Evolutionary conservation across 1,139 yeast genomes (phyloP), one percentile per base, ranked within the genome.

Genomic region (Nakaseomyces delphensis): DNA sequence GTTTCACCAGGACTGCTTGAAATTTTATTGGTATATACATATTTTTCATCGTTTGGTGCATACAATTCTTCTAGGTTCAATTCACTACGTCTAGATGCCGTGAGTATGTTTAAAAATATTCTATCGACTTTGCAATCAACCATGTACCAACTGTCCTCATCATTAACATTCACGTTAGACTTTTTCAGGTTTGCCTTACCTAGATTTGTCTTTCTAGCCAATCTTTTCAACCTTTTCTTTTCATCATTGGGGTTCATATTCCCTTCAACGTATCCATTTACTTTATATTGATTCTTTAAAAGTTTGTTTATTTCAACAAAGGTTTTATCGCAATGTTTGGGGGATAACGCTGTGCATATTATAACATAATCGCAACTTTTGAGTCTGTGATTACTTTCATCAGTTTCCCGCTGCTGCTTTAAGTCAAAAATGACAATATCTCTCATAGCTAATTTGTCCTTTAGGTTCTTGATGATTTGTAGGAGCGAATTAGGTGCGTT

Each of bases 291-390:
- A 10, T 64, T 62, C 51, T 79, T 79, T 30, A 78, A 48, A 52
- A 63, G 67, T 27, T 66, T 64, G 42, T 68, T 61, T 31, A 87
- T 64, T 51, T 79, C 81, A 15, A 67, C 65, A 1, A 85, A 78
- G 1, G 94, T 89, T 45, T 78, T 80, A 53, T 73, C 79, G 19
- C 86, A 66, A 63, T 89, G 97, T 48, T 76, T 79, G 36, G 77
- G 76, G 21, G 91, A 79, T 56, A 80, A 82, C 2, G 95, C 96
- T 0, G 93, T 74, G n/a, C 79, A 74, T 1, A 89, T 64, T 4
- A 87, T 64, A 66, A 83, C 74, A 53, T 69, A 78, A 41, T 69
- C 65, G 46, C 70, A 53, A 53, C 71, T 48, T 42, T 63, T 44
- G 1, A 33, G 27, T 57, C 64, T 25, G 1, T 72, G 67, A 7